These are phyloP conservation scores for Trypanosoma lewisi DNA, from an alignment of 208 protist genomes.

Conservation along the genomic window DNA sequence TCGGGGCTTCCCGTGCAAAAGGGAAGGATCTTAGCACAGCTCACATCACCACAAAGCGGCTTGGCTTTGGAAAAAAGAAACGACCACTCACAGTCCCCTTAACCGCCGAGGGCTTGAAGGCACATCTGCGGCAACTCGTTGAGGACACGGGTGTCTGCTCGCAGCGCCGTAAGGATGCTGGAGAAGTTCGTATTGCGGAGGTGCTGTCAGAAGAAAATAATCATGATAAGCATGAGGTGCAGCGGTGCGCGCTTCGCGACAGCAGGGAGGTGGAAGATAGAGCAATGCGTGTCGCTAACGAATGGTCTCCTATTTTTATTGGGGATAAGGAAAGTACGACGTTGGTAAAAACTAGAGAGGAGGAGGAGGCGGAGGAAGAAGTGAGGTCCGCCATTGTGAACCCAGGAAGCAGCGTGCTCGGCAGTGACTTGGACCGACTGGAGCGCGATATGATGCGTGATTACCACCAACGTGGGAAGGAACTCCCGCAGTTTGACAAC, in stretches of 20 bases:
- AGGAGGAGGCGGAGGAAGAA: slow-evolving; percentile 1
- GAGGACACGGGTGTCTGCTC: slow-evolving; percentile 1
- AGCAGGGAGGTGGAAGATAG: background rate
- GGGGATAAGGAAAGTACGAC: background rate
- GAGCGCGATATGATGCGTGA: slow-evolving; percentile 77
- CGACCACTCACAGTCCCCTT: slow-evolving; percentile 13
- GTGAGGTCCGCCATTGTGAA: too few relatives aligned
- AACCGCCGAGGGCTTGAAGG: slow-evolving; percentile 19
- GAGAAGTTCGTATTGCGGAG: slow-evolving; percentile 10
- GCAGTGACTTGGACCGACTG: slow-evolving; percentile 73
- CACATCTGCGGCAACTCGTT: slow-evolving; percentile 11
- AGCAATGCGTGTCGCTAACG: slow-evolving; percentile 1
- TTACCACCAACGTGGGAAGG: slow-evolving; percentile 49
- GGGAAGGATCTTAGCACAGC: slow-evolving; percentile 15
- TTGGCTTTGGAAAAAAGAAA: background rate
- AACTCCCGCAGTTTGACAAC: slow-evolving; percentile 45
- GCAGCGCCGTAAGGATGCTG: slow-evolving; percentile 16
- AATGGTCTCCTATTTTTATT: background rate
- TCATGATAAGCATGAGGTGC: slow-evolving; percentile 18
- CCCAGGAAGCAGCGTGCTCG: slow-evolving; percentile 64
- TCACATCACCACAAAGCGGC: slow-evolving; percentile 1
- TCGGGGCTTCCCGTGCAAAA: slow-evolving; percentile 11
- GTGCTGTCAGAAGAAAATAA: too few relatives aligned
- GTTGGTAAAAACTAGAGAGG: slow-evolving; percentile 6
- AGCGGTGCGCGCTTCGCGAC: background rate